Conservation (phyloP, 148 eudicot genomes). For the Fagopyrum homotropicum region DNA sequence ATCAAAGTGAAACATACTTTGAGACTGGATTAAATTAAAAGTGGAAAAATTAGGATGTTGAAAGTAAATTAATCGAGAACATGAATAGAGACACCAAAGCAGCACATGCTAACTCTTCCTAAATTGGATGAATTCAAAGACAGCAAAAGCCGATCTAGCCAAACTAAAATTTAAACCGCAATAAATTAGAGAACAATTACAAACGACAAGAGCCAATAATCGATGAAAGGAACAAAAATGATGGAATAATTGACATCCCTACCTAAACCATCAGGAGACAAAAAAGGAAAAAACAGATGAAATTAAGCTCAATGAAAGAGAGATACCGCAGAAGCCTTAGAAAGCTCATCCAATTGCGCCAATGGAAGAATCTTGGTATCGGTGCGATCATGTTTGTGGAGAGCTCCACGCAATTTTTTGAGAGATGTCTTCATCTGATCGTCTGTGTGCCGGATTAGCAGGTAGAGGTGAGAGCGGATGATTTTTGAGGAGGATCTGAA, state of each 20-base stretch:
- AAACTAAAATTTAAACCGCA: neutral
- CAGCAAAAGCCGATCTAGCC: neutral
- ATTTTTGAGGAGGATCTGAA: neutral
- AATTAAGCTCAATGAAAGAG: neutral
- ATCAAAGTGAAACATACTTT: neutral
- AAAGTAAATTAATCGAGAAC: neutral
- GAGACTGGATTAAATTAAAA: neutral
- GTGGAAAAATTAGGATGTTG: neutral
- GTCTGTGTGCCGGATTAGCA: neutral
- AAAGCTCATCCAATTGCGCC: constrained; percentile 64
- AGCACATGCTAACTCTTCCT: no score
- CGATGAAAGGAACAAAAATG: neutral
- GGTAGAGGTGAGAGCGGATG: neutral
- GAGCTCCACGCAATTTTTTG: constrained; percentile 51
- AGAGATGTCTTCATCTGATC: constrained; percentile 63
- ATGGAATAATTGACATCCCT: neutral
- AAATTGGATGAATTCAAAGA: no score
- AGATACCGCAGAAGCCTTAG: constrained; percentile 63
- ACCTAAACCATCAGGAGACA: neutral
- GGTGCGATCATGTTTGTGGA: constrained; percentile 37
- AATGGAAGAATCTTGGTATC: constrained; percentile 38
- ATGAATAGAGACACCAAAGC: neutral
- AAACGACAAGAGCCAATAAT: neutral
- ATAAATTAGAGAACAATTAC: neutral
- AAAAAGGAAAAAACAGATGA: neutral